Evolutionary conservation across 1,284 basidiomycete species (phyloP).

Genomic region (Ceratorhiza oryzae-sativae): DNA sequence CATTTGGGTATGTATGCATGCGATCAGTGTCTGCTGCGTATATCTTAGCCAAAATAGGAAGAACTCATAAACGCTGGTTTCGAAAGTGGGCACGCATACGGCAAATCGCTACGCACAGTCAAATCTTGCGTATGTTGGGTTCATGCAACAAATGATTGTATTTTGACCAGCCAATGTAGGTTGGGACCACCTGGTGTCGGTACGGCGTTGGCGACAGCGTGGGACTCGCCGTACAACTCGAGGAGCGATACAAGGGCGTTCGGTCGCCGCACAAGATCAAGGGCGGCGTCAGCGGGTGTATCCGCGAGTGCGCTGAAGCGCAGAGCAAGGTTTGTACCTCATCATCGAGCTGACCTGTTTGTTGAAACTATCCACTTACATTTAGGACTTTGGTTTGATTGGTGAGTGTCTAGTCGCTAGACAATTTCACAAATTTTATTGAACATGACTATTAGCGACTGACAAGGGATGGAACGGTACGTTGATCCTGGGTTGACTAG

Average conservation of each 20-base stretch:
- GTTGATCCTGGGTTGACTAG: constrained; percentile 41
- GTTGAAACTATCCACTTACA: background rate
- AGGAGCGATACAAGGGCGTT: constrained; percentile 76
- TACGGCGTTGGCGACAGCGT: constrained; percentile 81
- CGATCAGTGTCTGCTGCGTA: background rate
- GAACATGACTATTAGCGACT: constrained; percentile 63
- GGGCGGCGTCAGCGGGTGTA: constrained; percentile 79
- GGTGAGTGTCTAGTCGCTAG: background rate
- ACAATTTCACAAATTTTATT: too few species aligned
- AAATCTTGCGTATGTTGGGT: constrained; percentile 58
- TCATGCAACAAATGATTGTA: background rate
- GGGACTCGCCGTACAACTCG: constrained; percentile 73
- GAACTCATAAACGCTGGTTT: constrained; percentile 71
- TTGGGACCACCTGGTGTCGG: constrained; percentile 72
- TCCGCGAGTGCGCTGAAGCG: constrained; percentile 78
- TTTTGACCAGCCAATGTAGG: constrained; percentile 45
- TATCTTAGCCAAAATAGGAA: constrained; percentile 48
- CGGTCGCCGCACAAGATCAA: constrained; percentile 78
- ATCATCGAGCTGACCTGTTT: background rate
- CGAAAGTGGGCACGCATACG: constrained; percentile 80
- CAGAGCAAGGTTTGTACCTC: constrained; percentile 58
- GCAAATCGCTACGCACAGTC: constrained; percentile 64
- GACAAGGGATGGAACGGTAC: constrained; percentile 77
- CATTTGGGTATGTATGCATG: constrained; percentile 61
- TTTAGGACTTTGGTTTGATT: constrained; percentile 70